phyloP scores from a whole-genome alignment of 805 yeast species.

The Saturnispora diversa region DNA sequence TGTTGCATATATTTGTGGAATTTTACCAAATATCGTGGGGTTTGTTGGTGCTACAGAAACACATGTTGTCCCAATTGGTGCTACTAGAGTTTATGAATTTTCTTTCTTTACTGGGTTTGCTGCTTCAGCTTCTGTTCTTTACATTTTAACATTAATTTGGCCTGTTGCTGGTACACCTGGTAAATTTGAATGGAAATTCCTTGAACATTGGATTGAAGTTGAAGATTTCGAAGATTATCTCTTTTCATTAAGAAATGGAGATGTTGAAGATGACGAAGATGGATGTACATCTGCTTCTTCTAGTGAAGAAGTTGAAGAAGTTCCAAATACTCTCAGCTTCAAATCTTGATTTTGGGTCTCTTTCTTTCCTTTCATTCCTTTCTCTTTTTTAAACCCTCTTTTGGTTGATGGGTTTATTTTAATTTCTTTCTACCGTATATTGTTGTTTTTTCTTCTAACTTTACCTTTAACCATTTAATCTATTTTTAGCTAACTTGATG shows the following conservation, averaged over 20 bases:
- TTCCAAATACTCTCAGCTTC: no score
- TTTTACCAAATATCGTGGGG: constrained; percentile 78
- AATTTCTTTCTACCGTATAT: no score
- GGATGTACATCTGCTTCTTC: no score
- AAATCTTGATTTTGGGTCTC: no score
- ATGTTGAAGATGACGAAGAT: not conserved
- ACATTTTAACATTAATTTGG: constrained; percentile 40
- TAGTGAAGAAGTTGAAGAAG: not conserved
- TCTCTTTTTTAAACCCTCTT: no score
- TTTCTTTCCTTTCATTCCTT: no score
- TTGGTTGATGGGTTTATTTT: no score
- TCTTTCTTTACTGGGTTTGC: constrained; percentile 74
- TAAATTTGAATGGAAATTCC: constrained; percentile 50
- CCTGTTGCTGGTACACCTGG: constrained; percentile 43
- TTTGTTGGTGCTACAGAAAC: constrained; percentile 77
- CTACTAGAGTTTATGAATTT: constrained; percentile 61
- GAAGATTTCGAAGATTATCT: constrained; percentile 46
- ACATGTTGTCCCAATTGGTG: constrained; percentile 66
- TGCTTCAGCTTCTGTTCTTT: constrained; percentile 48
- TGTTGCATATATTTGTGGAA: constrained; percentile 71
- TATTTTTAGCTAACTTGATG: no score
- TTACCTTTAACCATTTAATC: no score
- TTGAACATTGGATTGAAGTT: constrained; percentile 54
- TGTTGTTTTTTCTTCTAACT: no score
- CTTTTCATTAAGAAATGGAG: constrained; percentile 2